Evolutionary conservation across 768 basidiomycete species (phyloP).

Genomic region (Termitomyces sp.): DNA sequence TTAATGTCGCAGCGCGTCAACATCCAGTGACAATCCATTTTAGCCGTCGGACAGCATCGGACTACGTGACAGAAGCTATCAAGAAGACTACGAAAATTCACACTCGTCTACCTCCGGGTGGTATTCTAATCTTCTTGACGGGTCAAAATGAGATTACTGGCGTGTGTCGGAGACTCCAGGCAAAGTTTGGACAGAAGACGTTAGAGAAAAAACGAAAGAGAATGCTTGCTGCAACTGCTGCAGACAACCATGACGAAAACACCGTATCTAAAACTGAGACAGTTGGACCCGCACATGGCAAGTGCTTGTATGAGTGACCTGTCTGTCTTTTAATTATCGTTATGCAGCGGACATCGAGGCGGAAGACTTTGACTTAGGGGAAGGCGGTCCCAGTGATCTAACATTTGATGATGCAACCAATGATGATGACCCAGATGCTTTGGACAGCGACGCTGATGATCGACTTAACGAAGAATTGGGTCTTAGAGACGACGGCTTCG

Average conservation of each 20-base stretch:
- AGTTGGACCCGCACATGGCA: conserved; percentile 47
- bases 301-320: not conserved
- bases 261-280: conserved; percentile 14
- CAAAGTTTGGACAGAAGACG: conserved; percentile 64
- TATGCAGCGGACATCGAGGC: conserved; percentile 64
- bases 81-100: conserved; percentile 92
- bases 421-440: conserved; percentile 66
- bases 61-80: conserved; percentile 88
- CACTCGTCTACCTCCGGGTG: conserved; percentile 84
- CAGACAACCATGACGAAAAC: conserved; percentile 21
- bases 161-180: conserved; percentile 77
- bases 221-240: conserved; percentile 18
- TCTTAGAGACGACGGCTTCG: conserved; percentile 58
- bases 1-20: conserved; percentile 85
- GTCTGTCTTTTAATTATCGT: conserved; percentile 3
- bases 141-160: conserved; percentile 93
- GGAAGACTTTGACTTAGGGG: conserved; percentile 75
- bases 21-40: conserved; percentile 96
- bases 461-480: conserved; percentile 49
- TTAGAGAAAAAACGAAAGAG: conserved; percentile 45
- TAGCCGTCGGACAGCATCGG: conserved; percentile 74
- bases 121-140: conserved; percentile 89
- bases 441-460: conserved; percentile 70
- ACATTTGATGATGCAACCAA: conserved; percentile 54
- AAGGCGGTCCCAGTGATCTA: conserved; percentile 37